A percentile compares a stretch with the other conserved stretches of the same genome.
phyloP scores from a whole-genome alignment of 2,329 filamentous ascomycete species.

The Calonectria pteridis region DNA sequence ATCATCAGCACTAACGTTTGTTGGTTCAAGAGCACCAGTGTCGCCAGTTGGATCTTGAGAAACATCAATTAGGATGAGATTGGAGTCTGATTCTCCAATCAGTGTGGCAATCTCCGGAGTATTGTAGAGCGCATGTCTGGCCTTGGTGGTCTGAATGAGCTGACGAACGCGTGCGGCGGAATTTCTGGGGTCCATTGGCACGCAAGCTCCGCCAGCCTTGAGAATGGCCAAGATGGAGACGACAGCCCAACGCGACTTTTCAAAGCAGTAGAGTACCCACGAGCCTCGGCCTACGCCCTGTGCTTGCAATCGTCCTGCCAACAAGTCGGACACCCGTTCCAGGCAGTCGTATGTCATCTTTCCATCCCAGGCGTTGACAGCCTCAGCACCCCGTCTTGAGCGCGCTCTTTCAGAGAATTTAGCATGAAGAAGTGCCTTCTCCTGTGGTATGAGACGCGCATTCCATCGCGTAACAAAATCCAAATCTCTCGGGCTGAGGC shows the following conservation, averaged over 20 bases:
- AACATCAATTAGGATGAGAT: neutral
- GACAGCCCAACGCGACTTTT: neutral
- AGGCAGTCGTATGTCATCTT: neutral
- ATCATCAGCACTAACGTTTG: neutral
- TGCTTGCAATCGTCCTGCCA: neutral
- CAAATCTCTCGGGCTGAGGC: neutral
- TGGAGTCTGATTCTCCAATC: neutral
- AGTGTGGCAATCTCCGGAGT: neutral
- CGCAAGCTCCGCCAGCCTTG: neutral
- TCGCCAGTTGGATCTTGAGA: neutral
- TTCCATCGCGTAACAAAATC: neutral
- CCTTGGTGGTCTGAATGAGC: neutral
- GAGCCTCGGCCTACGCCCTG: neutral
- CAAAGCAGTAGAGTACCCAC: neutral
- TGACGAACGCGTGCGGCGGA: neutral
- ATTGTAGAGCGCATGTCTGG: neutral
- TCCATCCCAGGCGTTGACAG: neutral
- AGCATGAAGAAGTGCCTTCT: neutral
- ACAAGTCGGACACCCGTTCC: neutral
- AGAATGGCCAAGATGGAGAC: neutral
- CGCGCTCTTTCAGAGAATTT: neutral
- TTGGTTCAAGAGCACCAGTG: neutral
- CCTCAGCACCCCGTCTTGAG: neutral
- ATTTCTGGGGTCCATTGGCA: neutral
- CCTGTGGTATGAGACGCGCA: neutral